These are phyloP conservation scores for Penicillium psychrofluorescens DNA, from an alignment of 495 filamentous ascomycete species.

Conservation along the genomic window DNA sequence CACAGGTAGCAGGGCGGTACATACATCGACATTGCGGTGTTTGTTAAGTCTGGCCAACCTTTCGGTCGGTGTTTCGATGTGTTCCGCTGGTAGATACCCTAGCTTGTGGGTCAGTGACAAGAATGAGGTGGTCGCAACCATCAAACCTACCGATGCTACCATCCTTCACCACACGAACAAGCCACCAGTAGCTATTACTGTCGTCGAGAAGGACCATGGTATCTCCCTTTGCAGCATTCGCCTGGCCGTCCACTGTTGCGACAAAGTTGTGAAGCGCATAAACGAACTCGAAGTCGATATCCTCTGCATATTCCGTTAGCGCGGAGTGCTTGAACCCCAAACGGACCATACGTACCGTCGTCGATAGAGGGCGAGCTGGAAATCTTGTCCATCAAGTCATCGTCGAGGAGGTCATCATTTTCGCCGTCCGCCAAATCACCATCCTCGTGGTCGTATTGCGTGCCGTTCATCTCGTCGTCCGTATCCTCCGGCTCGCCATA, in stretches of 20 bases:
- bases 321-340: no score
- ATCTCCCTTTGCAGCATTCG: conserved; percentile 96
- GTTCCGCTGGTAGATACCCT: conserved; percentile 96
- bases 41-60: conserved; percentile 91
- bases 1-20: conserved; percentile 17
- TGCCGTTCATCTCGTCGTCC: conserved; percentile 30
- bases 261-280: conserved; percentile 97
- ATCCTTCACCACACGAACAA: conserved; percentile 94
- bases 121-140: neutral
- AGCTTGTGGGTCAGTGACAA: conserved; percentile 10
- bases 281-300: conserved; percentile 99
- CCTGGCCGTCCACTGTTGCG: conserved; percentile 95
- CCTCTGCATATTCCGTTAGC: conserved; percentile 49
- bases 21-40: conserved; percentile 93
- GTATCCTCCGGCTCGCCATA: conserved; percentile 35
- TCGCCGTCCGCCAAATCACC: conserved; percentile 67
- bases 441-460: conserved; percentile 49
- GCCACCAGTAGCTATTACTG: conserved; percentile 99
- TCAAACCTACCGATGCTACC: conserved; percentile 77
- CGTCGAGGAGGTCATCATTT: conserved; percentile 71
- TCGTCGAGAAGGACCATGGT: conserved; percentile 99
- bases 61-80: conserved; percentile 98
- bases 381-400: conserved; percentile 93
- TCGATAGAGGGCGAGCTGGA: conserved; percentile 97
- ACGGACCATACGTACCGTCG: conserved; percentile 69